A percentile compares a stretch with the other conserved stretches of the same genome.
Conservation (phyloP, 1,284 basidiomycete genomes). For the Pseudozyma sp. region DNA sequence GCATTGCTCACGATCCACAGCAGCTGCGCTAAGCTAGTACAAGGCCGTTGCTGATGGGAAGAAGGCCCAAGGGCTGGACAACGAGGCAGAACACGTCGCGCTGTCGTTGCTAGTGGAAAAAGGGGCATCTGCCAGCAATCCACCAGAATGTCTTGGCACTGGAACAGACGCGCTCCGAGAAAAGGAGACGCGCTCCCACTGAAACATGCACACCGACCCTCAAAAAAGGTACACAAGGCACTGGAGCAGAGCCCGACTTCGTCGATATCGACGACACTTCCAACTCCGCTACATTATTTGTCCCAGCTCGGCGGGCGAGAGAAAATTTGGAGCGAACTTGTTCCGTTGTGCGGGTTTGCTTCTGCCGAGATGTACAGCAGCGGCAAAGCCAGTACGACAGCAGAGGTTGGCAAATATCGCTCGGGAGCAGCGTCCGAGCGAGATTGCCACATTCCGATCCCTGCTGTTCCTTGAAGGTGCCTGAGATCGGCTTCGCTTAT, state of each 20-base stretch:
- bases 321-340: no score
- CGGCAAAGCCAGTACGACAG: neutral
- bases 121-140: neutral
- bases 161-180: neutral
- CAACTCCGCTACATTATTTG: neutral
- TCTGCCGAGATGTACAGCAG: no score
- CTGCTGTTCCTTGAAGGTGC: neutral
- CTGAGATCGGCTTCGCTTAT: neutral
- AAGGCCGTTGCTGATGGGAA: no score
- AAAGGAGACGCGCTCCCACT: neutral
- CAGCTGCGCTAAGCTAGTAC: no score
- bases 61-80: no score
- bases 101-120: no score
- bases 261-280: neutral
- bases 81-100: no score
- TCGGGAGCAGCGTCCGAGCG: neutral
- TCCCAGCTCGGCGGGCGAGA: slow-evolving; percentile 1
- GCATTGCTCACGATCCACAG: no score
- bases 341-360: no score
- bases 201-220: slow-evolving; percentile 1
- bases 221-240: neutral
- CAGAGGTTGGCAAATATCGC: neutral
- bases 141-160: neutral
- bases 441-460: neutral
- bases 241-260: neutral